These are phyloP conservation scores for Gossypium lobatum DNA, from an alignment of 441 rosid species.

Conservation along the genomic window DNA sequence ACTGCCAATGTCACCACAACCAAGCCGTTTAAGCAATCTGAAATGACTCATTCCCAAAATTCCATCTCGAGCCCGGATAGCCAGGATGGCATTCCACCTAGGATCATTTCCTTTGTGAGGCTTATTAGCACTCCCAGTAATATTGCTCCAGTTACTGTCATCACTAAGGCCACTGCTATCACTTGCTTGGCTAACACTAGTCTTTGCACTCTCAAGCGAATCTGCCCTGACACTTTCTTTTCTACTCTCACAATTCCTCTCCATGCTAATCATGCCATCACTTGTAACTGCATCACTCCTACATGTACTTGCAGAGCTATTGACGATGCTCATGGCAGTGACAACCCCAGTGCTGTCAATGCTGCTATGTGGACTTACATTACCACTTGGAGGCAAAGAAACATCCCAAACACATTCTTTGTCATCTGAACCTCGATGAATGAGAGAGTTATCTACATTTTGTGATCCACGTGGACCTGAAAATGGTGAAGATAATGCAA, in stretches of 20 bases:
- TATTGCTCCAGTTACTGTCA: constrained; percentile 94
- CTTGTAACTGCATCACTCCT: constrained; percentile 58
- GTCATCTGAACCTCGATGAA: constrained; percentile 60
- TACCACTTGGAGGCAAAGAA: constrained; percentile 88
- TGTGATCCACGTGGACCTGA: constrained; percentile 50
- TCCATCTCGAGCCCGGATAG: constrained; percentile 77
- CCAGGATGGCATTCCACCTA: constrained; percentile 91
- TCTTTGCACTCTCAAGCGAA: constrained; percentile 86
- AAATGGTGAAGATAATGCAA: constrained; percentile 44
- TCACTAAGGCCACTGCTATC: constrained; percentile 92
- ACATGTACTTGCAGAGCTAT: constrained; percentile 71
- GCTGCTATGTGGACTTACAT: constrained; percentile 82
- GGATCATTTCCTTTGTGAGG: constrained; percentile 98
- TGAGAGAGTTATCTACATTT: constrained; percentile 51
- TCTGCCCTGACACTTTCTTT: constrained; percentile 70
- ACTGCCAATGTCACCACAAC: constrained; percentile 97
- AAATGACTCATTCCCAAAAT: constrained; percentile 89
- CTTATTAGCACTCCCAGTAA: constrained; percentile 75
- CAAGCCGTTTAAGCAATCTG: constrained; percentile 80
- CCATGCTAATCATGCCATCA: constrained; percentile 71
- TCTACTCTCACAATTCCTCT: constrained; percentile 61
- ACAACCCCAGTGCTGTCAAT: constrained; percentile 65
- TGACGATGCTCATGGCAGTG: constrained; percentile 76
- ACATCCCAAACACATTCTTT: constrained; percentile 95
- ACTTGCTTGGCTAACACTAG: constrained; percentile 83